phyloP scores from a whole-genome alignment of 768 basidiomycete genomes.

The Cyclocybe aegerita region DNA sequence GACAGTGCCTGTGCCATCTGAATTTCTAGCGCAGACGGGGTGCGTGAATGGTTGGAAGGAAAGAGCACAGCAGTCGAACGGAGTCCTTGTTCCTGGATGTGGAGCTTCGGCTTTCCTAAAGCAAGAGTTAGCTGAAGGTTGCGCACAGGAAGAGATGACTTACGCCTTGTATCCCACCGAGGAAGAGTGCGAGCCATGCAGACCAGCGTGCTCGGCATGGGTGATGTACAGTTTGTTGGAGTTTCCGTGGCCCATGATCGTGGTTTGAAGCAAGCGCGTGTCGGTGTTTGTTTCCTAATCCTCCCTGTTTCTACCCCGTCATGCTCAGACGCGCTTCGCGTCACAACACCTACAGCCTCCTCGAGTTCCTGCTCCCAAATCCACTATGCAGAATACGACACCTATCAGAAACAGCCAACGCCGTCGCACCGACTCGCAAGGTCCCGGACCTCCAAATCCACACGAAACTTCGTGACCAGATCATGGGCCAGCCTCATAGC shows the following conservation, averaged over 20 bases:
- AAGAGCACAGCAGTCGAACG: slow-evolving; percentile 90
- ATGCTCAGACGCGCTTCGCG: slow-evolving; percentile 2
- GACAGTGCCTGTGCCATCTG: slow-evolving; percentile 76
- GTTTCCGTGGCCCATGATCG: slow-evolving; percentile 80
- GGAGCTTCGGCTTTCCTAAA: slow-evolving; percentile 67
- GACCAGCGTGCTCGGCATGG: slow-evolving; percentile 82
- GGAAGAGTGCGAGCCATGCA: slow-evolving; percentile 79
- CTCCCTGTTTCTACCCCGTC: neutral
- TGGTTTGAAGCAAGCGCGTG: slow-evolving; percentile 9
- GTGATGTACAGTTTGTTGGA: slow-evolving; percentile 88
- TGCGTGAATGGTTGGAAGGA: slow-evolving; percentile 88
- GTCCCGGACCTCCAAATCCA: slow-evolving; percentile 14
- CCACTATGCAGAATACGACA: no score
- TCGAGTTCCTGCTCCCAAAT: neutral
- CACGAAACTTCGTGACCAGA: slow-evolving; percentile 21
- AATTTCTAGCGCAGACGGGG: slow-evolving; percentile 84
- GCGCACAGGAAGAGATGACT: slow-evolving; percentile 22
- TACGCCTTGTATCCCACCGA: slow-evolving; percentile 73
- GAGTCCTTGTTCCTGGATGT: slow-evolving; percentile 63
- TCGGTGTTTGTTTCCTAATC: slow-evolving; percentile 9
- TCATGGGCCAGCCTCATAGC: slow-evolving; percentile 18
- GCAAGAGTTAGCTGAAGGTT: slow-evolving; percentile 12
- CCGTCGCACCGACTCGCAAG: slow-evolving; percentile 2
- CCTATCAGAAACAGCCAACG: neutral
- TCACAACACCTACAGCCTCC: no score